A percentile compares a stretch with the other conserved stretches of the same genome.
Evolutionary conservation across 805 yeast species (phyloP).

Genomic region (Candida railenensis): DNA sequence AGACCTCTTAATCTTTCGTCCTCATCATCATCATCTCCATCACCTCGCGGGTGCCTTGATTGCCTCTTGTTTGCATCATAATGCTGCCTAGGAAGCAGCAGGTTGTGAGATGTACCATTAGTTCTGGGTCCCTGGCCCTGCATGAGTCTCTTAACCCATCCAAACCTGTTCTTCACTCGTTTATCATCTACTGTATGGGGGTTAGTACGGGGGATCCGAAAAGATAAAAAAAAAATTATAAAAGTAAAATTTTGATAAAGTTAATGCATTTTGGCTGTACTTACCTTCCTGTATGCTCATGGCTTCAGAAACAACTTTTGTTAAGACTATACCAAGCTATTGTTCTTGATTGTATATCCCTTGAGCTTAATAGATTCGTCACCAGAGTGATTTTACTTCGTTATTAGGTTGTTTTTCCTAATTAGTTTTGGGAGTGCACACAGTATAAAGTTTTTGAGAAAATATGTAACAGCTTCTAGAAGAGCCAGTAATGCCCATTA

Average conservation of each 20-base stretch:
- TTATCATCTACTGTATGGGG: conserved; percentile 4
- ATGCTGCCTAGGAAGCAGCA: conserved; percentile 4
- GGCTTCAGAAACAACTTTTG: neutral
- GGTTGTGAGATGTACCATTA: neutral
- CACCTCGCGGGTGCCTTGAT: conserved; percentile 3
- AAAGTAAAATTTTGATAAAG: too few relatives aligned
- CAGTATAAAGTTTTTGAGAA: neutral
- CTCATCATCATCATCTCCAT: neutral
- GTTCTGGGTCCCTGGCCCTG: conserved; percentile 24
- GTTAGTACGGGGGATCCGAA: neutral
- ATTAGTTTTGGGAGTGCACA: neutral
- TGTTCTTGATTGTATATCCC: neutral
- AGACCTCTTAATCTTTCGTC: neutral
- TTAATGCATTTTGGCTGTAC: too few relatives aligned
- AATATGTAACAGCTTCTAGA: neutral
- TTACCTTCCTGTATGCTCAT: conserved; percentile 4
- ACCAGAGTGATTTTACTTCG: too few relatives aligned
- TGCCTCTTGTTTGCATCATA: neutral
- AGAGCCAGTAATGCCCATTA: neutral
- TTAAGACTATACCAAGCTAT: neutral
- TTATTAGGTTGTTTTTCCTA: neutral
- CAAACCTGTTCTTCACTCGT: conserved; percentile 21
- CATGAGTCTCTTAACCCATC: conserved; percentile 42
- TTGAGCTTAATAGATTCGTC: too few relatives aligned
- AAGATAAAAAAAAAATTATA: neutral